phyloP scores from a whole-genome alignment of 2,329 filamentous ascomycete species.

The Diplocarpon mali region DNA sequence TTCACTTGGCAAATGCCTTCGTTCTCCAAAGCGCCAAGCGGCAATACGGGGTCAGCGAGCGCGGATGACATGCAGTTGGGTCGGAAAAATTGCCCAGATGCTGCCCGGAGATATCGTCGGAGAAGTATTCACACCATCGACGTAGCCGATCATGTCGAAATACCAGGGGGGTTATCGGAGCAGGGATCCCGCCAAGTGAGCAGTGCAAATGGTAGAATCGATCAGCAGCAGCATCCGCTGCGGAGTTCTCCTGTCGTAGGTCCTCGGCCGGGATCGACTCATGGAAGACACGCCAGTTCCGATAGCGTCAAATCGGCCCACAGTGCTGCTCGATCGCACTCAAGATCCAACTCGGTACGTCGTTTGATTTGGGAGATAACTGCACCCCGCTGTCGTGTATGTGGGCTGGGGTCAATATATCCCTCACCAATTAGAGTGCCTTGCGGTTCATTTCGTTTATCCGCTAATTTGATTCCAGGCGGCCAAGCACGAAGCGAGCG shows the following conservation, averaged over 20 bases:
- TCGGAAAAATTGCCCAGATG: slow-evolving; percentile 47
- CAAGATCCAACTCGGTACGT: slow-evolving; percentile 56
- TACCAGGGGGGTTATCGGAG: slow-evolving; percentile 14
- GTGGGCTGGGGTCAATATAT: slow-evolving; percentile 22
- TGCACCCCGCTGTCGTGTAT: slow-evolving; percentile 13
- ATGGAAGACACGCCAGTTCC: slow-evolving; percentile 42
- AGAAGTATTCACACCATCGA: slow-evolving; percentile 68
- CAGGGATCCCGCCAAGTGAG: slow-evolving; percentile 23
- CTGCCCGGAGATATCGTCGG: slow-evolving; percentile 66
- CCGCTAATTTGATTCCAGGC: slow-evolving; percentile 43
- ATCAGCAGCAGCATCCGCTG: slow-evolving; percentile 26
- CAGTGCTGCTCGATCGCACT: slow-evolving; percentile 44
- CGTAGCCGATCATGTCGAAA: slow-evolving; percentile 18
- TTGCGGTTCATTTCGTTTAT: slow-evolving; percentile 20
- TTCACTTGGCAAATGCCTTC: slow-evolving; percentile 23
- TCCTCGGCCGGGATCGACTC: slow-evolving; percentile 20
- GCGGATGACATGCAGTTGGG: slow-evolving; percentile 37
- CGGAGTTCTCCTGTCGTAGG: slow-evolving; percentile 25
- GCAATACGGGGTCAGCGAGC: slow-evolving; percentile 6
- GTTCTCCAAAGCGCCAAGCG: slow-evolving; percentile 12
- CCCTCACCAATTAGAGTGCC: slow-evolving; percentile 22
- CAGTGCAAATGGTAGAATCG: slow-evolving; percentile 24
- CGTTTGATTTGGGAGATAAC: not conserved
- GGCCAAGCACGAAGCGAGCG: slow-evolving; percentile 45
- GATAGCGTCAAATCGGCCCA: slow-evolving; percentile 52